Evolutionary conservation across 2,329 filamentous ascomycete species (phyloP).

Genomic region (Cytospora paraplurivora): DNA sequence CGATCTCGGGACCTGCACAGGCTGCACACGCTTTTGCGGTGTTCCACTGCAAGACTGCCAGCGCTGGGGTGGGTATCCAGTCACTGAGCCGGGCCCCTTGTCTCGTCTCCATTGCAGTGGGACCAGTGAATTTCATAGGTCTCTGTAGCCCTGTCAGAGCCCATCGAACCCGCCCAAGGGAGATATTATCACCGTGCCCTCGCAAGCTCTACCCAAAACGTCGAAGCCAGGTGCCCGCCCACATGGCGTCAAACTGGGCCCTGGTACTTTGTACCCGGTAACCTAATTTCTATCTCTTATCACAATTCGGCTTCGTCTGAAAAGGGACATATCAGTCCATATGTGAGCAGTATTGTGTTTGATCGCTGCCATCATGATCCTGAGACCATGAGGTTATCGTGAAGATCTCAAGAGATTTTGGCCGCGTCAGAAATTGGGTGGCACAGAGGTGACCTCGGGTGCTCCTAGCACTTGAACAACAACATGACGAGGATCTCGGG

Average conservation of each 20-base stretch:
- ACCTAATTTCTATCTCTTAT: not conserved
- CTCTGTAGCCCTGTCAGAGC: constrained; percentile 16
- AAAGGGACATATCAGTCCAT: constrained; percentile 1
- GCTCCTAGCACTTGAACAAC: not conserved
- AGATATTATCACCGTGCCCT: constrained; percentile 23
- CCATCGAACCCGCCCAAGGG: constrained; percentile 15
- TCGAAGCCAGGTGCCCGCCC: constrained; percentile 23
- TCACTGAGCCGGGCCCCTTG: constrained; percentile 16
- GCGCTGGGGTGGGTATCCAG: not conserved
- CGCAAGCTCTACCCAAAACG: constrained; percentile 31
- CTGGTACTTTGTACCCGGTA: not conserved
- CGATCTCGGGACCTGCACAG: constrained; percentile 21
- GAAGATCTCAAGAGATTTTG: not conserved
- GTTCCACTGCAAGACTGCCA: not conserved
- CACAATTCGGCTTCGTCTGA: constrained; percentile 1
- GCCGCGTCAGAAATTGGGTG: not conserved
- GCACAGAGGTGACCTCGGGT: not conserved
- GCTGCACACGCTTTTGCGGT: not conserved
- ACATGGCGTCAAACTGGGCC: constrained; percentile 19
- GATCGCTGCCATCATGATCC: not conserved
- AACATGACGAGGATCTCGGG: not conserved
- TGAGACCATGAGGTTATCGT: not conserved
- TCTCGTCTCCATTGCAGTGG: constrained; percentile 14
- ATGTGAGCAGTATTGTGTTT: not conserved
- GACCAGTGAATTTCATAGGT: constrained; percentile 14